Conservation (phyloP, 768 basidiomycete genomes). For the Tephrocybe sp. region DNA sequence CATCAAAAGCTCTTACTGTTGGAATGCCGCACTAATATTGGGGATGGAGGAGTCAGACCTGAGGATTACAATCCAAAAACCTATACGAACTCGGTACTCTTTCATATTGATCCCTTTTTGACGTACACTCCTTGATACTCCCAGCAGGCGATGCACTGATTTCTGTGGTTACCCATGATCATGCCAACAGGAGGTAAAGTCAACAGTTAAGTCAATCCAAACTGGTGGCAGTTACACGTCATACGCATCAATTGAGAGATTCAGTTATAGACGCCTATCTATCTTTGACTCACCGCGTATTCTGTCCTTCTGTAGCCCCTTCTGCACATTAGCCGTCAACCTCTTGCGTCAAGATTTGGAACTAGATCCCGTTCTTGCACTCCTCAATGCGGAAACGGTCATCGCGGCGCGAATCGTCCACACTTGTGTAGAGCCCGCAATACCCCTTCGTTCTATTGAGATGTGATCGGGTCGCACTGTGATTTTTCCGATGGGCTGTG, state of each 20-base stretch:
- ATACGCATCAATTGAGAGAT: slow-evolving; percentile 16
- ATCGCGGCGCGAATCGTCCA: slow-evolving; percentile 22
- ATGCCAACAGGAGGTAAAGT: background rate
- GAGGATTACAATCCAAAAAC: background rate
- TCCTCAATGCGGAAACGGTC: slow-evolving; percentile 29
- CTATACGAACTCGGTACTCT: background rate
- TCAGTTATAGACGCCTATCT: slow-evolving; percentile 15
- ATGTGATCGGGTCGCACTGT: slow-evolving; percentile 33
- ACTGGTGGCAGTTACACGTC: slow-evolving; percentile 18
- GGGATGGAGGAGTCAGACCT: background rate
- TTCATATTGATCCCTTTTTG: background rate
- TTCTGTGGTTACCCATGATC: too few relatives aligned
- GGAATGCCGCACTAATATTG: background rate
- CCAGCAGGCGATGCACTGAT: too few relatives aligned
- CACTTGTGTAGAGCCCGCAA: slow-evolving; percentile 22
- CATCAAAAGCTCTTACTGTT: slow-evolving; percentile 1
- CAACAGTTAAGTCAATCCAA: background rate
- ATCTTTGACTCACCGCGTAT: slow-evolving; percentile 19
- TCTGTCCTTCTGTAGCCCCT: slow-evolving; percentile 22
- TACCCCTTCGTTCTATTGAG: slow-evolving; percentile 20
- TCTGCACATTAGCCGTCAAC: slow-evolving; percentile 21
- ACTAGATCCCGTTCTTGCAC: slow-evolving; percentile 22
- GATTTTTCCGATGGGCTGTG: slow-evolving; percentile 23
- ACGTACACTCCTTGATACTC: background rate
- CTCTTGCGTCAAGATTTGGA: slow-evolving; percentile 24